A percentile compares a stretch with the other conserved stretches of the same genome.
Conservation (phyloP, 306 rosid species). For the Vicia villosa region DNA sequence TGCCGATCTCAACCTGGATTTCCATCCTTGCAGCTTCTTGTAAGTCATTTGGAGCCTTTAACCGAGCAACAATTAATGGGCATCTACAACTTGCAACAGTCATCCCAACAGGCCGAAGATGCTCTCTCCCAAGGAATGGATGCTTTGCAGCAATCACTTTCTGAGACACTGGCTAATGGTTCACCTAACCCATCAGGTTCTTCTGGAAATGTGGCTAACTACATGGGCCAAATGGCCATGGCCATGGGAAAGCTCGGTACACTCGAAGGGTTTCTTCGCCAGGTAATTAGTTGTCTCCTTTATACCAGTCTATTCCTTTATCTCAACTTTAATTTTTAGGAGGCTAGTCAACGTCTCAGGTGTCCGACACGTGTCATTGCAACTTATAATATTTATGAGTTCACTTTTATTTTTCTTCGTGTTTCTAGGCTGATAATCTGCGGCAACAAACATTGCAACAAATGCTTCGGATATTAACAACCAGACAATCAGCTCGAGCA, state of each 20-base stretch:
- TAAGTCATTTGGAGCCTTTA: slow-evolving; percentile 87
- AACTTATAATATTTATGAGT: background rate
- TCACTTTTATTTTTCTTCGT: slow-evolving; percentile 5
- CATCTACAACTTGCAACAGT: slow-evolving; percentile 87
- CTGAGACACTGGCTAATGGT: slow-evolving; percentile 88
- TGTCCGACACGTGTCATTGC: background rate
- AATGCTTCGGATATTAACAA: slow-evolving; percentile 85
- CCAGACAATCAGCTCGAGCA: slow-evolving; percentile 85
- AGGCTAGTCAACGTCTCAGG: background rate
- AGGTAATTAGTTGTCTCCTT: slow-evolving; percentile 48
- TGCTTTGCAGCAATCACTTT: slow-evolving; percentile 93
- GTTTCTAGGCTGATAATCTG: slow-evolving; percentile 79
- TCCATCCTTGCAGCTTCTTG: slow-evolving; percentile 66
- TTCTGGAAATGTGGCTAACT: slow-evolving; percentile 90
- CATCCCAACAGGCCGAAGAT: slow-evolving; percentile 96
- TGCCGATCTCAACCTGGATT: slow-evolving; percentile 28
- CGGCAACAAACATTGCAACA: slow-evolving; percentile 91
- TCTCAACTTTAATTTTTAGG: background rate
- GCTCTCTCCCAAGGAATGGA: slow-evolving; percentile 99
- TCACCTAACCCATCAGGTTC: slow-evolving; percentile 71
- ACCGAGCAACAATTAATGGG: slow-evolving; percentile 87
- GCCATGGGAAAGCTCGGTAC: slow-evolving; percentile 99
- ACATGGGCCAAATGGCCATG: slow-evolving; percentile 99
- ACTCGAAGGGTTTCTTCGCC: slow-evolving; percentile 91
- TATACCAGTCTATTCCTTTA: background rate